Percentiles rank a stretch among this genome's conserved stretches.
phyloP scores from a whole-genome alignment of 2,329 filamentous ascomycete species.

The Aspergillus ustus region DNA sequence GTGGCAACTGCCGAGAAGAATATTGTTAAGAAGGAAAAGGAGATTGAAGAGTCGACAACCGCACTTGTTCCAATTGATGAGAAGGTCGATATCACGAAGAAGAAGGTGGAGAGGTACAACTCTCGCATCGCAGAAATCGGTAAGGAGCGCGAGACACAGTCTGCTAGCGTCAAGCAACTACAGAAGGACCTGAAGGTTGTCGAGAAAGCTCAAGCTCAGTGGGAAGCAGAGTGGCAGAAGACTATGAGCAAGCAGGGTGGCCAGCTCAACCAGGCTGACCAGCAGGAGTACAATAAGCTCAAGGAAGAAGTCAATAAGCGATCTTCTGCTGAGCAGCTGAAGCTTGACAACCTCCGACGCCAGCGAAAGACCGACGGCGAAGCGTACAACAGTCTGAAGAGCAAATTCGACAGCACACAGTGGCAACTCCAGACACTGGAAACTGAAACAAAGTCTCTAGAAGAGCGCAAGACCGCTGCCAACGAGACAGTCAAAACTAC shows the following conservation, averaged over 20 bases:
- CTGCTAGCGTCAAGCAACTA: conserved; percentile 69
- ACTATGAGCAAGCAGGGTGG: conserved; percentile 84
- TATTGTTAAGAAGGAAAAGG: conserved; percentile 84
- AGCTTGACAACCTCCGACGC: conserved; percentile 82
- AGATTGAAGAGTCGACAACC: conserved; percentile 84
- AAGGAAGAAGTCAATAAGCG: conserved; percentile 83
- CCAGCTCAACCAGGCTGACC: conserved; percentile 81
- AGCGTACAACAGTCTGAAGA: conserved; percentile 84
- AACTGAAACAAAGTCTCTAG: conserved; percentile 70
- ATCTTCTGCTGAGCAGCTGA: conserved; percentile 78
- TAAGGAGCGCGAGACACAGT: conserved; percentile 77
- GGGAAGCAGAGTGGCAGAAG: conserved; percentile 85
- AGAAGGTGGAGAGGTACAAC: conserved; percentile 70
- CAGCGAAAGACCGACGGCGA: conserved; percentile 91
- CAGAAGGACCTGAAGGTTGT: conserved; percentile 81
- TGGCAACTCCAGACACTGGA: conserved; percentile 75
- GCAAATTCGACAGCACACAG: conserved; percentile 80
- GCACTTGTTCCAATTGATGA: conserved; percentile 87
- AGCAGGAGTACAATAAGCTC: conserved; percentile 86
- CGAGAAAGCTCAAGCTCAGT: conserved; percentile 87
- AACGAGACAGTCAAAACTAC: conserved; percentile 68
- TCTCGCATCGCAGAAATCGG: conserved; percentile 71
- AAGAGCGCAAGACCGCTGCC: conserved; percentile 68
- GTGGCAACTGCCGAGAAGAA: conserved; percentile 80
- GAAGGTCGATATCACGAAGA: conserved; percentile 79